A percentile compares a stretch with the other conserved stretches of the same genome.
These are phyloP conservation scores for Peterozyma xylosa DNA, from an alignment of 805 yeast genomes.

Conservation along the genomic window DNA sequence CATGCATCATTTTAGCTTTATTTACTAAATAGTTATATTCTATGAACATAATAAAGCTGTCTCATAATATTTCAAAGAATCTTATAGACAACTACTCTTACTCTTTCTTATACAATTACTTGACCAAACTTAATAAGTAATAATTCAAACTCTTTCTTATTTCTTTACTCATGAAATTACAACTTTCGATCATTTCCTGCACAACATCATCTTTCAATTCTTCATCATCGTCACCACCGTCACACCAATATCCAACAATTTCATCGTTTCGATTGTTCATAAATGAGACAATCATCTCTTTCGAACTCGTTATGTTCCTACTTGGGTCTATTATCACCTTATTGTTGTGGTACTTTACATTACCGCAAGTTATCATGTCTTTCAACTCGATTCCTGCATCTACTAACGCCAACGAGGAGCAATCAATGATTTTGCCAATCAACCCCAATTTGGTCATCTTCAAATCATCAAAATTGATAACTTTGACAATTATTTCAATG, in stretches of 20 bases:
- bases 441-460: slow-evolving; percentile 28
- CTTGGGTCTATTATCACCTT: slow-evolving; percentile 8
- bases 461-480: slow-evolving; percentile 40
- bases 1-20: too few relatives aligned
- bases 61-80: too few relatives aligned
- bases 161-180: slow-evolving; percentile 34
- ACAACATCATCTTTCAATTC: slow-evolving; percentile 23
- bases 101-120: too few relatives aligned
- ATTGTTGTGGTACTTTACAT: slow-evolving; percentile 20
- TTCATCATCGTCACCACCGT: slow-evolving; percentile 25
- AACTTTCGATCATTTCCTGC: slow-evolving; percentile 28
- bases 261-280: slow-evolving; percentile 48
- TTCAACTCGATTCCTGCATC: slow-evolving; percentile 79
- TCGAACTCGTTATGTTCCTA: slow-evolving; percentile 9
- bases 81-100: too few relatives aligned
- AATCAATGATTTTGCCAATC: slow-evolving; percentile 36
- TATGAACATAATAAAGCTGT: too few relatives aligned
- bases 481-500: slow-evolving; percentile 67
- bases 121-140: slow-evolving; percentile 21
- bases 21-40: too few relatives aligned
- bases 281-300: slow-evolving; percentile 35
- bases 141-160: slow-evolving; percentile 38
- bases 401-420: slow-evolving; percentile 66
- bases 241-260: slow-evolving; percentile 55
- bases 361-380: slow-evolving; percentile 69